Evolutionary conservation across 2,329 filamentous ascomycete species (phyloP).

Genomic region (Balansia obtecta): DNA sequence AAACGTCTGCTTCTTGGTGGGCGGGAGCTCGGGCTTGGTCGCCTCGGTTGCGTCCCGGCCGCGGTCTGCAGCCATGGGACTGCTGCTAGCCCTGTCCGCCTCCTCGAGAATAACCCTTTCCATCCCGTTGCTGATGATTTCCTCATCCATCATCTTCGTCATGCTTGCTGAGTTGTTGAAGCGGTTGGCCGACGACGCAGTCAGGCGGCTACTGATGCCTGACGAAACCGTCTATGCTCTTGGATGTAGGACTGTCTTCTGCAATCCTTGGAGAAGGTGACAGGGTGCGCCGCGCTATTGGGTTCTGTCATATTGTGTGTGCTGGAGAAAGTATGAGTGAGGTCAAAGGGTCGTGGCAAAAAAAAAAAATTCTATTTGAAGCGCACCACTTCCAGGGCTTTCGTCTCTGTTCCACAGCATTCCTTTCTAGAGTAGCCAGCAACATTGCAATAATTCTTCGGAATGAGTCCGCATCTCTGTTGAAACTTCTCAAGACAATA

Average conservation of each 20-base stretch:
- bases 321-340: slow-evolving; percentile 1
- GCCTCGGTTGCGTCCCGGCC: slow-evolving; percentile 9
- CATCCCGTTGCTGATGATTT: slow-evolving; percentile 26
- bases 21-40: slow-evolving; percentile 33
- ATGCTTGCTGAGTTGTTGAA: slow-evolving; percentile 11
- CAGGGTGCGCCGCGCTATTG: too few species aligned
- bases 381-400: slow-evolving; percentile 1
- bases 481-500: too few species aligned
- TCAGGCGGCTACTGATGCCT: not conserved
- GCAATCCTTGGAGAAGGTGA: too few species aligned
- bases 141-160: slow-evolving; percentile 22
- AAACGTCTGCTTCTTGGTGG: slow-evolving; percentile 33
- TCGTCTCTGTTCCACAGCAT: not conserved
- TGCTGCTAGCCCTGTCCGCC: too few species aligned
- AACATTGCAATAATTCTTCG: too few species aligned
- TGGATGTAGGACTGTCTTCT: not conserved
- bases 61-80: not conserved
- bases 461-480: too few species aligned
- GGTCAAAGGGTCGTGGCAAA: slow-evolving; percentile 7
- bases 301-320: not conserved
- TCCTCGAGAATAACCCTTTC: too few species aligned
- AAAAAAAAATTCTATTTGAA: slow-evolving; percentile 16
- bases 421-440: too few species aligned
- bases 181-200: not conserved
- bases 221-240: not conserved